Evolutionary conservation across 1,139 yeast species (phyloP).

Genomic region (Ogataea hybrid): DNA sequence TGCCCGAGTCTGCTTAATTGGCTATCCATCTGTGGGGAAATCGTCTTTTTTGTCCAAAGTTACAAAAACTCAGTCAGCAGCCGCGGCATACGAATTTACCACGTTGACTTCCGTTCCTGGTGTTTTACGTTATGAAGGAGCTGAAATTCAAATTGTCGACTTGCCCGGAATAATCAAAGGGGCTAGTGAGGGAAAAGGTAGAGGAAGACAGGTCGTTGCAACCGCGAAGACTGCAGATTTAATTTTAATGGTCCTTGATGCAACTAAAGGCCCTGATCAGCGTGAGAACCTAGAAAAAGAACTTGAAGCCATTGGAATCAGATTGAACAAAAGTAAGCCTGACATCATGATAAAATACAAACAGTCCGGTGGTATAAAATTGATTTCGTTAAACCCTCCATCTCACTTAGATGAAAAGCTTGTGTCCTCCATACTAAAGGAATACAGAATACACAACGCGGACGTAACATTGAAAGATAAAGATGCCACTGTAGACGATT

Average conservation of each 20-base stretch:
- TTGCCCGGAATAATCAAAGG: conserved; percentile 97
- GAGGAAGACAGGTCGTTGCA: conserved; percentile 96
- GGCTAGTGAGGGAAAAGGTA: conserved; percentile 95
- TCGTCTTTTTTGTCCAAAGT: conserved; percentile 84
- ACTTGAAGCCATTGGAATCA: conserved; percentile 89
- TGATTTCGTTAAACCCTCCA: conserved; percentile 80
- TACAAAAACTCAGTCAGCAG: conserved; percentile 90
- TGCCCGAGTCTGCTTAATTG: conserved; percentile 92
- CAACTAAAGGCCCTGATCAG: conserved; percentile 90
- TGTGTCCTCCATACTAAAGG: conserved; percentile 73
- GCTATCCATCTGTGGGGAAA: conserved; percentile 97
- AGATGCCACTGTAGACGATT: conserved; percentile 86
- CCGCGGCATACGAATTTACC: conserved; percentile 94
- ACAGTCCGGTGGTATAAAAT: conserved; percentile 88
- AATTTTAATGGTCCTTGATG: conserved; percentile 91
- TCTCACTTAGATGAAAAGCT: conserved; percentile 78
- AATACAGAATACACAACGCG: conserved; percentile 89
- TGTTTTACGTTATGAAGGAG: conserved; percentile 89
- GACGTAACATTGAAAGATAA: conserved; percentile 91
- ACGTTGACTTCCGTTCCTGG: conserved; percentile 97
- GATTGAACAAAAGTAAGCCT: conserved; percentile 80
- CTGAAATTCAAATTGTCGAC: conserved; percentile 95
- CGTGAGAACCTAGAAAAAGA: conserved; percentile 83
- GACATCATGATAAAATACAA: conserved; percentile 76
- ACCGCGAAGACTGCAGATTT: conserved; percentile 95